Evolutionary conservation across 106 monocot species (phyloP), one percentile per base, ranked within the genome.

Genomic region (Apostasia shenzhenica): DNA sequence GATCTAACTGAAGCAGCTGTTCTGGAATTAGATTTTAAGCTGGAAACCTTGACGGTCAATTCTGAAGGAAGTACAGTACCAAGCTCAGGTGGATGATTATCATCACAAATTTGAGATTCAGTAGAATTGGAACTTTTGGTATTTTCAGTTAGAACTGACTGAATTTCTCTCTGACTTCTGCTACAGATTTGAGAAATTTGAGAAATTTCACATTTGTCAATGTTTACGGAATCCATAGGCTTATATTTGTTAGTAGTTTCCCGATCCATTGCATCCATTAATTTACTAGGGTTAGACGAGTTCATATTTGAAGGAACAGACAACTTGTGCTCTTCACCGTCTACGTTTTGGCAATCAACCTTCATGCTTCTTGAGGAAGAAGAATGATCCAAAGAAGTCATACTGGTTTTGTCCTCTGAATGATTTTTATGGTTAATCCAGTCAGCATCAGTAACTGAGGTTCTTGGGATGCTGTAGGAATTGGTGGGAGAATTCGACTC

Each of bases 341-440:
- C 4, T 45, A 45, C 62, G 45, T 6, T 46, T 11, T 2, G 47
- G 3, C 14, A 48, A 47, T 65, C 3, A 9, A 12, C 48, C 65
- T 65, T 47, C 8, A 48, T 48, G 62, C 45, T 45, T 45, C 62
- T 63, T n/a, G 62, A 63, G 1, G 10, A 63, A 45, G 62, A 45
- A 13, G 45, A 3, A 13, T 63, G 4, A 48, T 45, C 8, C 44
- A 48, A 7, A 48, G 65, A 37, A 7, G 26, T 26, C 26, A 48
- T 14, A 38, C 4, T 65, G 7, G 8, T 47, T 48, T 13, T 9
- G 2, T 1, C 48, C 14, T 47, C 48, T 65, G 48, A 3, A 65
- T 26, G 26, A 14, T 1, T 26, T 11, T 14, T 14, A 38, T 48
- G 65, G 26, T 65, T 49, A 10, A 8, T 9, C 26, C 26, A 48